Evolutionary conservation across 2,329 filamentous ascomycete genomes (phyloP), one percentile per base, ranked within the genome.

Genomic region (Neonectria punicea): DNA sequence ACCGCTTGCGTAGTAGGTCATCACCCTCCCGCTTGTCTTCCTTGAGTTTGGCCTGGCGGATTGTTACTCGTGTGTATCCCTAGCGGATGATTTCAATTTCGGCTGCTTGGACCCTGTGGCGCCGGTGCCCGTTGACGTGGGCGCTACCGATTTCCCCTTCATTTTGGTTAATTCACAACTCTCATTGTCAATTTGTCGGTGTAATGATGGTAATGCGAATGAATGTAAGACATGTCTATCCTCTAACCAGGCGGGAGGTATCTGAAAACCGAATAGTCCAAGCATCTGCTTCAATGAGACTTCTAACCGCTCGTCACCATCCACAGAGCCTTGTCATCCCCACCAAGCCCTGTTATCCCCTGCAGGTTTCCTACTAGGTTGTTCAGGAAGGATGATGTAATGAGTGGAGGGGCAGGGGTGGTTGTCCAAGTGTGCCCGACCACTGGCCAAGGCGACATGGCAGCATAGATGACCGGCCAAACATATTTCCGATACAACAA

Each of bases 81-180:
- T 30, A 25, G 36, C 34, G 41, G 22, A 41, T 46, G 61, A 63
- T 65, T 65, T 58, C 66, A 72, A 72, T 72, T 68, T 72, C 66
- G 66, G 58, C 63, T 67, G 69, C 51, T 56, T 36, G 64, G 65
- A 61, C 67, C 69, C 67, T 70, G 69, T 68, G 69, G 70, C 70
- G 59, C 55, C 49, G 53, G 61, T 69, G 63, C 39, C 49, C 25
- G 41, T 44, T 51, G 39, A 71, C 47, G 66, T 68, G 68, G 50
- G 67, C 59, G 56, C 59, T 43, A 18, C 51, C 53, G 51, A 58
- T 16, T 32, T 60, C n/a, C 50, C 58, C n/a, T 43, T 57, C 30
- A 46, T 39, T 34, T 51, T 36, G n/a, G 14, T 34, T 32, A 14
- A 34, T 36, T 18, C 14, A 20, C n/a, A 28, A n/a, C 28, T 50